Base-by-base conservation (phyloP, 352 stramenopile genomes). In the Pythium vanterpoolii region DNA sequence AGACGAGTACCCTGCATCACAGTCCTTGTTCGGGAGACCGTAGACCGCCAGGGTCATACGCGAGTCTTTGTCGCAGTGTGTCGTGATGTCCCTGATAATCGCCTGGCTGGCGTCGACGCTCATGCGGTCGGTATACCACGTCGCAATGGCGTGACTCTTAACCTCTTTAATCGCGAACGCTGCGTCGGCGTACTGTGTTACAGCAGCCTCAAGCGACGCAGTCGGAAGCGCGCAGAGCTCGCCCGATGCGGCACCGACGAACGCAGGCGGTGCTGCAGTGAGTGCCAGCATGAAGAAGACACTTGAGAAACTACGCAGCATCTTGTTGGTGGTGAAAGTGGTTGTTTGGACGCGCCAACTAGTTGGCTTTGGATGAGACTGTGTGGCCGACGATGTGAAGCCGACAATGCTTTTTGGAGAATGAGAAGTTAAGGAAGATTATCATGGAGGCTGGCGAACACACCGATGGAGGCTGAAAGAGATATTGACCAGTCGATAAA, bases 11-110 rank as follows among this genome's bases (percentile, higher is more conserved):
- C 74, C 73, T 23, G 64, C 73, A n/a, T 69, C 69, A 48, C 80
- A 90, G 64, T 90, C 77, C 53, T 90, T 88, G 53, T 83, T 54
- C 1, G 80, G 80, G n/a, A 90, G 66, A n/a, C 80, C 80, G 50
- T 90, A 90, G 43, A 90, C 75, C 2, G 80, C 76, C 38, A 91
- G 72, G 8, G 56, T 83, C 42, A 89, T 62, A 6, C 79, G 71
- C 27, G 72, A 67, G 33, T 70, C 66, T 42, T 75, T 68, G 3
- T 62, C 64, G 34, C 78, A 88, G 4, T 61, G n/a, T 6, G 48
- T 59, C 2, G 70, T 71, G 26, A 88, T 60, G 16, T 60, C 63
- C 26, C 46, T 38, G 24, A 55, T 24, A 5, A 58, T 79, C 18
- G 71, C 42, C 13, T 61, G 63, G 55, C 83, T 78, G 47, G 74